A percentile compares a stretch with the other conserved stretches of the same genome.
Conservation (phyloP, 768 basidiomycete species). For the Lactifluus pinguis region DNA sequence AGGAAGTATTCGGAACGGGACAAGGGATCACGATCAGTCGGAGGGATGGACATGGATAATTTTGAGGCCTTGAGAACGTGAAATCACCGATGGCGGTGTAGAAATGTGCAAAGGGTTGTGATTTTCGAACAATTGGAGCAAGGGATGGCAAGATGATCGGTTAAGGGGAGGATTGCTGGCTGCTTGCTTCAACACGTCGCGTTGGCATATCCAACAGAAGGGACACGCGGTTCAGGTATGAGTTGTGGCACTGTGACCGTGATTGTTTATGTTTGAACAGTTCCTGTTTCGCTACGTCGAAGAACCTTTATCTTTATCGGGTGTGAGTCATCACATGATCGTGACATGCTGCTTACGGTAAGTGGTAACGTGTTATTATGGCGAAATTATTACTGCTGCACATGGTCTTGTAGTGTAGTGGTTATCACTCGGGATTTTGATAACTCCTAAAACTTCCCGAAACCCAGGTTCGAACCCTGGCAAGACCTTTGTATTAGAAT, state of each 20-base stretch:
- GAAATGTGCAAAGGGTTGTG: not conserved
- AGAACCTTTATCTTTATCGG: not conserved
- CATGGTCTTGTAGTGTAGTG: conserved; percentile 20
- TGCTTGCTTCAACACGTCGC: not conserved
- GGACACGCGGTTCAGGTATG: not conserved
- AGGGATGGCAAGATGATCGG: not conserved
- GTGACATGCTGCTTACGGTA: not conserved
- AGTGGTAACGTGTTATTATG: not conserved
- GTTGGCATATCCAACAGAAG: not conserved
- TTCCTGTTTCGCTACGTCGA: not conserved
- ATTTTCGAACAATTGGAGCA: not conserved
- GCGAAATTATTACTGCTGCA: too few relatives aligned
- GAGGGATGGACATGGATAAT: not conserved
- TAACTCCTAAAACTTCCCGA: conserved; percentile 6
- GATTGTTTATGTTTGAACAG: not conserved
- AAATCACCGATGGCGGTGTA: not conserved
- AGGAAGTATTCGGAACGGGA: not conserved
- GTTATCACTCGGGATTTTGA: conserved; percentile 21
- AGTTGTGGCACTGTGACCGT: not conserved
- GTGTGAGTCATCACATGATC: conserved; percentile 11
- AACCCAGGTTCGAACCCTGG: conserved; percentile 22
- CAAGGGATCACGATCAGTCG: not conserved
- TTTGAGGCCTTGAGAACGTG: not conserved
- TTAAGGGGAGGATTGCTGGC: not conserved
- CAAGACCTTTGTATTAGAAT: conserved; percentile 1